Percentiles rank a stretch among this genome's conserved stretches.
phyloP scores from a whole-genome alignment of 2,329 filamentous ascomycete genomes.

The Trichoderma brevicompactum region DNA sequence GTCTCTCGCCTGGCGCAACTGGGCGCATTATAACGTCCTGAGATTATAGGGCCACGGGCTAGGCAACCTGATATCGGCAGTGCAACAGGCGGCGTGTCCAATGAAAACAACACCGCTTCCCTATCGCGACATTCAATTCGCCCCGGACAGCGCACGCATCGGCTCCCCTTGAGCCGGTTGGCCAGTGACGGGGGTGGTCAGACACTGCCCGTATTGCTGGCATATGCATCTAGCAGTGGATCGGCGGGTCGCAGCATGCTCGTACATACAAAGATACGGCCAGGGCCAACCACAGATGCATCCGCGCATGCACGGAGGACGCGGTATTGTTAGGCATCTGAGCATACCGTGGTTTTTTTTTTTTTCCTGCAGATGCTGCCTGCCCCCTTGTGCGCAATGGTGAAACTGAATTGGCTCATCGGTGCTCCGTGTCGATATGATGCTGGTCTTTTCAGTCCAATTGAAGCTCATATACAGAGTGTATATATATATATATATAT shows the following conservation, averaged over 20 bases:
- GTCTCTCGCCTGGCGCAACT: too few relatives aligned
- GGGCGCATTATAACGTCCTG: not conserved
- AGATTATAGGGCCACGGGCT: not conserved
- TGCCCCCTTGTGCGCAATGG: not conserved
- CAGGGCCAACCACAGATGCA: slow-evolving; percentile 20
- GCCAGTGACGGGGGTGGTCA: not conserved
- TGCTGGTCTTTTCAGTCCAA: not conserved
- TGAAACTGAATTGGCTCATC: slow-evolving; percentile 1
- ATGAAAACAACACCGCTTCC: slow-evolving; percentile 11
- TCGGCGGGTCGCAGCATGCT: slow-evolving; percentile 20
- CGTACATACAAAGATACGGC: slow-evolving; percentile 10
- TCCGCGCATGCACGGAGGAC: slow-evolving; percentile 9
- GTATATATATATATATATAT: not conserved
- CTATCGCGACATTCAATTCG: slow-evolving; percentile 6
- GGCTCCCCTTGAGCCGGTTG: slow-evolving; percentile 19
- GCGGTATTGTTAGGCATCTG: slow-evolving; percentile 10
- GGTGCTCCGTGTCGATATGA: not conserved
- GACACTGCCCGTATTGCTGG: slow-evolving; percentile 23
- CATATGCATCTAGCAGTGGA: slow-evolving; percentile 26
- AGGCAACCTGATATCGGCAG: slow-evolving; percentile 14
- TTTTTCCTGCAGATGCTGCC: not conserved
- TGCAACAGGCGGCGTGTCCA: slow-evolving; percentile 4
- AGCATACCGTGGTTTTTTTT: not conserved
- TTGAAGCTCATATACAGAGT: not conserved
- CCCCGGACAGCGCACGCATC: slow-evolving; percentile 25